Percentiles rank a stretch among this genome's conserved stretches.
These are phyloP conservation scores for Cronartium ribicola DNA, from an alignment of 1,284 basidiomycete genomes.

Conservation along the genomic window DNA sequence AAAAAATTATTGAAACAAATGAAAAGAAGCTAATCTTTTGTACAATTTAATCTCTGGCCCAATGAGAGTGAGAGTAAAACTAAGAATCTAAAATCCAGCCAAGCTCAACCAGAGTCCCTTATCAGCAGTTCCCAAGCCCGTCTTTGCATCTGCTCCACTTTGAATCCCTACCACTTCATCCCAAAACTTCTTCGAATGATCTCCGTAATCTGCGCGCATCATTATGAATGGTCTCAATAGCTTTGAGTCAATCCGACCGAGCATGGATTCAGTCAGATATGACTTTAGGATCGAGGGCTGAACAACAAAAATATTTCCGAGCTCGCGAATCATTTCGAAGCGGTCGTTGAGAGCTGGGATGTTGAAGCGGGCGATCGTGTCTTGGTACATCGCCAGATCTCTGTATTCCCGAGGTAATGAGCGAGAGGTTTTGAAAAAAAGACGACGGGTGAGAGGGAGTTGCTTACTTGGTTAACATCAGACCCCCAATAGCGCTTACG, in stretches of 20 bases:
- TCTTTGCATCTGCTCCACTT: constrained; percentile 10
- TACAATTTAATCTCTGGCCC: too few relatives aligned
- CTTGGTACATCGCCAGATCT: constrained; percentile 95
- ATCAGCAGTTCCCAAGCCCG: constrained; percentile 12
- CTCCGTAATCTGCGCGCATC: constrained; percentile 72
- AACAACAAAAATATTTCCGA: constrained; percentile 94
- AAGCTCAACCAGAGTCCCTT: constrained; percentile 41
- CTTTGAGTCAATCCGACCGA: constrained; percentile 80
- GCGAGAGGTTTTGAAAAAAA: not conserved
- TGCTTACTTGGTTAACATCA: constrained; percentile 91
- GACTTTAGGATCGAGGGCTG: constrained; percentile 85
- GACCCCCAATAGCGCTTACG: constrained; percentile 89
- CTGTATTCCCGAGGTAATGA: constrained; percentile 53
- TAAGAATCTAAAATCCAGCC: constrained; percentile 2
- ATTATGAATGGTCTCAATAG: constrained; percentile 86
- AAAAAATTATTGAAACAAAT: too few relatives aligned
- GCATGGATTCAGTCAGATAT: constrained; percentile 84
- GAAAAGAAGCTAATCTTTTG: too few relatives aligned
- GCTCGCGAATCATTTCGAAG: constrained; percentile 95
- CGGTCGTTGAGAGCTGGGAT: constrained; percentile 83
- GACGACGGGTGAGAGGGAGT: constrained; percentile 44
- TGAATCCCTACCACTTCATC: constrained; percentile 38
- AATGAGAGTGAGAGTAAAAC: not conserved
- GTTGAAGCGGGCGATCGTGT: constrained; percentile 72
- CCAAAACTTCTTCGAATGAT: constrained; percentile 45